A percentile compares a stretch with the other conserved stretches of the same genome.
Conservation (phyloP, 768 basidiomycete genomes). For the Tylopilus sp. region DNA sequence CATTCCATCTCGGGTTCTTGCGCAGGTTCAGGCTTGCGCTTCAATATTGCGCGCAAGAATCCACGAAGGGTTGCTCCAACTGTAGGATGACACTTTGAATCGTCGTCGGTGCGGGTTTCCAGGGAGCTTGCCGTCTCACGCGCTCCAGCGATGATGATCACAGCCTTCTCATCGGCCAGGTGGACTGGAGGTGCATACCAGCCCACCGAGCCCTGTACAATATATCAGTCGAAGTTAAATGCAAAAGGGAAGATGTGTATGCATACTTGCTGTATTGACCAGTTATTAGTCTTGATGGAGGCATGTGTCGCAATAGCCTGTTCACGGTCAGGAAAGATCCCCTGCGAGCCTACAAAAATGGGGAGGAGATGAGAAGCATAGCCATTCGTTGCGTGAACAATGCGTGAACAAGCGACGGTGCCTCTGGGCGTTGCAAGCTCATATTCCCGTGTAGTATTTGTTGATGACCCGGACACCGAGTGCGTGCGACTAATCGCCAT, state of each 20-base stretch:
- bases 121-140: slow-evolving; percentile 44
- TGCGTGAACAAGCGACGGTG: slow-evolving; percentile 55
- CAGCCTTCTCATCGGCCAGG: slow-evolving; percentile 36
- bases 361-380: slow-evolving; percentile 80
- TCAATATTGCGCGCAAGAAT: slow-evolving; percentile 60
- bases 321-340: slow-evolving; percentile 70
- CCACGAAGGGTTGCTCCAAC: slow-evolving; percentile 49
- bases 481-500: slow-evolving; percentile 35
- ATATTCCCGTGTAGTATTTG: slow-evolving; percentile 1
- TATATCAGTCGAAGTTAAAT: not conserved
- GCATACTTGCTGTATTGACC: slow-evolving; percentile 41
- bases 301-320: slow-evolving; percentile 55
- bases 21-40: slow-evolving; percentile 45
- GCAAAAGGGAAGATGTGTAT: not conserved
- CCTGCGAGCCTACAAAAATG: slow-evolving; percentile 46
- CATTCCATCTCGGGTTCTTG: slow-evolving; percentile 75
- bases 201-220: slow-evolving; percentile 55
- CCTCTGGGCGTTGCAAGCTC: slow-evolving; percentile 58
- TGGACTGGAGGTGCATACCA: slow-evolving; percentile 70
- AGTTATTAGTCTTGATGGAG: slow-evolving; percentile 41
- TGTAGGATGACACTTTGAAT: slow-evolving; percentile 45
- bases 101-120: slow-evolving; percentile 58
- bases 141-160: slow-evolving; percentile 73
- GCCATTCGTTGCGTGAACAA: no score
- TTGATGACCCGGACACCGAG: not conserved